Percentiles rank a stretch among this genome's conserved stretches.
Evolutionary conservation across 768 basidiomycete species (phyloP).

Genomic region (Clathrus columnatus): DNA sequence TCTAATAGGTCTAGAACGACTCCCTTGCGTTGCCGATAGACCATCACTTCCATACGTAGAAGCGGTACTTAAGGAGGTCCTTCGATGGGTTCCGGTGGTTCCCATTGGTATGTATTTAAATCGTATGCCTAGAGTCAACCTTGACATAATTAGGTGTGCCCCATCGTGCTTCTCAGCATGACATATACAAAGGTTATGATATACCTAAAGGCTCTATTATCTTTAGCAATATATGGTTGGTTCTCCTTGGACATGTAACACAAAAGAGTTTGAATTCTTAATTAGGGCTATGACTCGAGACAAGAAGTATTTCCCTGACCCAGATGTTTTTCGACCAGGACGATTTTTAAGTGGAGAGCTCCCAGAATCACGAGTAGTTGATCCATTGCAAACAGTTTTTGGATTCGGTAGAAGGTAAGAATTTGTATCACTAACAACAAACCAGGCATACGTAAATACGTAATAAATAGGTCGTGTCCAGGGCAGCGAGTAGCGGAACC

Average conservation of each 20-base stretch:
- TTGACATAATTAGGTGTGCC: slow-evolving; percentile 27
- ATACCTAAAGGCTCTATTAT: slow-evolving; percentile 30
- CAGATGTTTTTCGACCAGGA: slow-evolving; percentile 4
- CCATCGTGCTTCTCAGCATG: slow-evolving; percentile 29
- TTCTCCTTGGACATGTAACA: neutral
- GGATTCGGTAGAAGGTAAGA: neutral
- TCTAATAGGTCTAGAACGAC: slow-evolving; percentile 14
- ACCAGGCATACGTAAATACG: neutral
- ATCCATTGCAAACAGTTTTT: neutral
- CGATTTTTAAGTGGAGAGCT: slow-evolving; percentile 1
- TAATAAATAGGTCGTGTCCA: slow-evolving; percentile 23
- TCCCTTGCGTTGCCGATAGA: slow-evolving; percentile 16
- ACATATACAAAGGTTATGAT: slow-evolving; percentile 27
- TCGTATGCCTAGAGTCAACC: too few relatives aligned
- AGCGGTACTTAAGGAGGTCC: slow-evolving; percentile 17
- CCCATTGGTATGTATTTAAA: slow-evolving; percentile 21
- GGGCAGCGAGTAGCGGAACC: slow-evolving; percentile 36
- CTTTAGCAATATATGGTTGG: slow-evolving; percentile 26
- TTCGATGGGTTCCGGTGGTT: slow-evolving; percentile 12
- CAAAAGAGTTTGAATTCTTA: neutral
- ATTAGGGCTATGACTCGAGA: neutral
- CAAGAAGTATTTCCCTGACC: neutral
- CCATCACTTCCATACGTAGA: slow-evolving; percentile 16
- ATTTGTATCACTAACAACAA: neutral
- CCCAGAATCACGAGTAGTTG: neutral